Base-by-base conservation (phyloP, 768 basidiomycete genomes). In the Boletus edulis region DNA sequence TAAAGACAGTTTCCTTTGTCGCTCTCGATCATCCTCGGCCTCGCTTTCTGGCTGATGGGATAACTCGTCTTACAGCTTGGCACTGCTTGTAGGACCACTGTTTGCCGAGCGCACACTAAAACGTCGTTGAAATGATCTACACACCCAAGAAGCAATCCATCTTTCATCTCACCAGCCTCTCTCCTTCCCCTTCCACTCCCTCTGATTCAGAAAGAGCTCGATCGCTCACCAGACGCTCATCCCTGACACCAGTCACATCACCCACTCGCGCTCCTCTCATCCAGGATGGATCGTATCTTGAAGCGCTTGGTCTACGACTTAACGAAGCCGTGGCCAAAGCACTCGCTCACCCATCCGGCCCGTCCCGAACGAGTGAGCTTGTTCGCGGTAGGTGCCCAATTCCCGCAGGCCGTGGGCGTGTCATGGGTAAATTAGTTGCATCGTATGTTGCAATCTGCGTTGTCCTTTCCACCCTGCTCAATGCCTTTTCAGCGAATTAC, bases 301-400 rank as follows among this genome's bases (percentile, higher is more conserved):
- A 91, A 66, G 81, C 84, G 54, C 80, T 92, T 43, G 79, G 85
- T 61, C 75, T 91, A 52, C 90, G 87, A 66, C 75, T 93, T 43
- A 90, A 86, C 64, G 91, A 93, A 69, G 89, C 87, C 0, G 87
- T 90, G 14, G 87, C 88, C 51, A 89, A 81, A 71, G 85, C 89
- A 4, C 75, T 92, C 47, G 76, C 80, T 20, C 86, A 86, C 60
- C 86, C 89, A 14, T 63, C 76, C 3, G 83, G 84, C 27, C 76
- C 84, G 20, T 77, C 78, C 17, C 60, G 70, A 45, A 68, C 76
- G 12, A 71, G 68, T 52, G 89, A 90, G 56, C 68, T 77, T 39
- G 67, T 89, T n/a, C 73, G 73, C 42, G 89, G 89, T 27, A 87
- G 80, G 62, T 80, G 83, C 35, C 85, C 88, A 13, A 81, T 92